phyloP scores from a whole-genome alignment of 345 rosid species.

The Citrus reticulata region DNA sequence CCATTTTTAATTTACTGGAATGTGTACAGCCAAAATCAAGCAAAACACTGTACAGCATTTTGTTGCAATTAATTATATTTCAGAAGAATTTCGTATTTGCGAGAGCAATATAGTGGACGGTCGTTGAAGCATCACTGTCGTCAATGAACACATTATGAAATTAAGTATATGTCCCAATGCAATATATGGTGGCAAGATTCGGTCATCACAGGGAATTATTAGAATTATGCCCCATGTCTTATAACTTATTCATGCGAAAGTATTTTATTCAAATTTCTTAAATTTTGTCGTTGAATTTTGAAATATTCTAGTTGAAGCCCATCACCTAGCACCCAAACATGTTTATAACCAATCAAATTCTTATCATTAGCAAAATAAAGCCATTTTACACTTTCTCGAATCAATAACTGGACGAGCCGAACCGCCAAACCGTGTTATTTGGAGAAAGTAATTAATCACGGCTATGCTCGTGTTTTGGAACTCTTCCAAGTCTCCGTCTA shows the following conservation, averaged over 20 bases:
- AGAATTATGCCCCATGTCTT: neutral
- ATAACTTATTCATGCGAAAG: neutral
- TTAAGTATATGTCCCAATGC: neutral
- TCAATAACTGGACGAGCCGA: neutral
- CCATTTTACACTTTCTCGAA: neutral
- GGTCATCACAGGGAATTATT: conserved; percentile 1
- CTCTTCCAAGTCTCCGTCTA: neutral
- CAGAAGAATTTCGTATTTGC: neutral
- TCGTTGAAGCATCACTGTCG: conserved; percentile 4
- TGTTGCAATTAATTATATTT: neutral
- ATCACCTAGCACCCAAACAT: neutral
- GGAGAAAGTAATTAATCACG: neutral
- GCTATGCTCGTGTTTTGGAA: too few species aligned
- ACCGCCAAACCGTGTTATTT: too few species aligned
- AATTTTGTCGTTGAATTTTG: conserved; percentile 24
- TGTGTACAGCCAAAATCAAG: neutral
- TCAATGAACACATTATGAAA: neutral
- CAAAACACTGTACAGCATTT: neutral
- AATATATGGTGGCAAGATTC: neutral
- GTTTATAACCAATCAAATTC: neutral
- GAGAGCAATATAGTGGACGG: too few species aligned
- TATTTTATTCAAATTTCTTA: neutral
- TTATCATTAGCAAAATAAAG: neutral
- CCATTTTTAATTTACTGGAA: too few species aligned
- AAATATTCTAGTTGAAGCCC: neutral